Percentiles rank a stretch among this genome's conserved stretches.
phyloP scores from a whole-genome alignment of 73 alveolate species.

The Paramecium biaurelia region DNA sequence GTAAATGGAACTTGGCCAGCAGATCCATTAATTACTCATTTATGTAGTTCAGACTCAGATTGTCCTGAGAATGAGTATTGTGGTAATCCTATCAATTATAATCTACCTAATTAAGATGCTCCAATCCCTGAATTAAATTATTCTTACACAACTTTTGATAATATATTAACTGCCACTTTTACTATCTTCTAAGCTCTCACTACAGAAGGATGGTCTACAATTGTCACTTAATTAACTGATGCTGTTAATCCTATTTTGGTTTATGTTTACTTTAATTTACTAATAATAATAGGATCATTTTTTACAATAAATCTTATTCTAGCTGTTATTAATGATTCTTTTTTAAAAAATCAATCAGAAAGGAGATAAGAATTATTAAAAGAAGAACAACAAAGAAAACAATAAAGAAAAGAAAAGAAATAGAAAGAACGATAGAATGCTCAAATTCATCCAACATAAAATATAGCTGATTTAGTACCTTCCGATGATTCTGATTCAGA shows the following conservation, averaged over 20 bases:
- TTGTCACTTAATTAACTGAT: background rate
- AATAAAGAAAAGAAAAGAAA: constrained; percentile 15
- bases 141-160: constrained; percentile 64
- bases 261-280: constrained; percentile 37
- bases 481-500: constrained; percentile 40
- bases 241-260: constrained; percentile 29
- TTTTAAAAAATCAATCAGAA: constrained; percentile 5
- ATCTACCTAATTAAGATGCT: constrained; percentile 47
- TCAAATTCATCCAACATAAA: background rate
- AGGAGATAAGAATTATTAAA: background rate
- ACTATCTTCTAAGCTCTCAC: constrained; percentile 70
- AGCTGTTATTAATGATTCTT: constrained; percentile 55
- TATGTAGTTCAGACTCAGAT: constrained; percentile 61
- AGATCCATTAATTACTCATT: constrained; percentile 49
- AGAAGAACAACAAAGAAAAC: constrained; percentile 12
- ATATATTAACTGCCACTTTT: constrained; percentile 68
- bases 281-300: constrained; percentile 59
- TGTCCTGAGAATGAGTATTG: constrained; percentile 64
- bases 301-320: constrained; percentile 51
- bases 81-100: constrained; percentile 63
- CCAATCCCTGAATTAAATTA: constrained; percentile 45
- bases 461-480: background rate
- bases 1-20: constrained; percentile 67
- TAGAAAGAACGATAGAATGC: background rate
- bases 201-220: constrained; percentile 67